Percentiles rank a stretch among this genome's conserved stretches.
These are phyloP conservation scores for Naganishia liquefaciens DNA, from an alignment of 1,284 basidiomycete genomes.

Conservation along the genomic window DNA sequence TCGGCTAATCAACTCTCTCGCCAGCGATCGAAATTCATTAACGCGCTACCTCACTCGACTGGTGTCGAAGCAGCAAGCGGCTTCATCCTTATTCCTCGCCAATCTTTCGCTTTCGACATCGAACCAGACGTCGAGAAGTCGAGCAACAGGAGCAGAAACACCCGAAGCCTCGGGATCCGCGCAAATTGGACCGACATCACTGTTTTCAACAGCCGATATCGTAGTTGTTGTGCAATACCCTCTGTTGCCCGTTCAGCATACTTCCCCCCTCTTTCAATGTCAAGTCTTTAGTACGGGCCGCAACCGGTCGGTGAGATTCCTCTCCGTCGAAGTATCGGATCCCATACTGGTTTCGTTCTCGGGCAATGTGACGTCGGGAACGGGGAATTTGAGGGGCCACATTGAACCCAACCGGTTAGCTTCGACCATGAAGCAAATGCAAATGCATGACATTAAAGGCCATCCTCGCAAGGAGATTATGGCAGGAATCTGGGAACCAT, in stretches of 20 bases:
- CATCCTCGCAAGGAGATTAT: constrained; percentile 1
- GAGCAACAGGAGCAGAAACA: too few relatives aligned
- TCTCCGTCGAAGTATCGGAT: constrained; percentile 6
- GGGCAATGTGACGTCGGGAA: neutral
- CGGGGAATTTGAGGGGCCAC: neutral
- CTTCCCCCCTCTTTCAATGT: constrained; percentile 18
- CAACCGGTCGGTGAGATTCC: constrained; percentile 2
- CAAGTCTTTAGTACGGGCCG: neutral
- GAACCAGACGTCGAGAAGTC: neutral
- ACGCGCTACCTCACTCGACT: constrained; percentile 11
- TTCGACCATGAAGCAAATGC: constrained; percentile 19
- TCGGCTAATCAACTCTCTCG: neutral
- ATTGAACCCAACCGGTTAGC: constrained; percentile 12
- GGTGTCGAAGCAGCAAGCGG: constrained; percentile 16
- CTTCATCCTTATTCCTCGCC: constrained; percentile 19
- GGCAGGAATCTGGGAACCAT: constrained; percentile 21
- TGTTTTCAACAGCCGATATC: constrained; percentile 18
- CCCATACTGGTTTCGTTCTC: constrained; percentile 12
- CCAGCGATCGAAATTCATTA: constrained; percentile 12
- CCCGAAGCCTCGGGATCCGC: too few relatives aligned
- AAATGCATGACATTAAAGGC: neutral
- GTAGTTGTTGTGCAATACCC: constrained; percentile 4
- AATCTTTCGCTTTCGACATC: constrained; percentile 15
- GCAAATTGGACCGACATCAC: neutral
- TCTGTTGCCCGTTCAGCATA: constrained; percentile 16